Percentiles rank a stretch among this genome's conserved stretches.
These are phyloP conservation scores for Ophiostoma himal-ulmi DNA, from an alignment of 2,329 filamentous ascomycete species.

Conservation along the genomic window DNA sequence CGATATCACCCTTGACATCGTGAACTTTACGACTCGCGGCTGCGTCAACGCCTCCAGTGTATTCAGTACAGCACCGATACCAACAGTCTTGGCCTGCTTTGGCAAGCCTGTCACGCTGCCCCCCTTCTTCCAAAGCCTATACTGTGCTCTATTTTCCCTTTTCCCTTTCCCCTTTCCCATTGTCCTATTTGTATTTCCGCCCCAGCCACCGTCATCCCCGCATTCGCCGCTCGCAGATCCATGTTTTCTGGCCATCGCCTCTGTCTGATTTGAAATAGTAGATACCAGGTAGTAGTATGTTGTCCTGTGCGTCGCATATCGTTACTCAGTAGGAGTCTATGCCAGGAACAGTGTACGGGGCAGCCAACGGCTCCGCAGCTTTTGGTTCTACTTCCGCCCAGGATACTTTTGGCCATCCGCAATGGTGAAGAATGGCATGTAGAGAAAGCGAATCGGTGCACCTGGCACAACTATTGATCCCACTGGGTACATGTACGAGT, in stretches of 20 bases:
- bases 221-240: slow-evolving; percentile 17
- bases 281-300: background rate
- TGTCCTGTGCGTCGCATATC: background rate
- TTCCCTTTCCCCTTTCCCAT: slow-evolving; percentile 13
- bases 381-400: slow-evolving; percentile 15
- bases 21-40: background rate
- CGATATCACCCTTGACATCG: background rate
- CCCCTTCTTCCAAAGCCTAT: background rate
- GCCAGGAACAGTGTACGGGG: background rate
- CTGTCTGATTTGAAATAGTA: slow-evolving; percentile 7
- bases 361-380: slow-evolving; percentile 20
- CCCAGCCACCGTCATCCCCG: slow-evolving; percentile 17
- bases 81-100: background rate
- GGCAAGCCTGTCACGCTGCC: background rate
- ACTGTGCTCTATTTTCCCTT: slow-evolving; percentile 2
- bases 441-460: too few species aligned
- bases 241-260: slow-evolving; percentile 13
- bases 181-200: slow-evolving; percentile 13
- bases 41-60: too few species aligned
- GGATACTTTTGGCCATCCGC: slow-evolving; percentile 14
- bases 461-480: too few species aligned
- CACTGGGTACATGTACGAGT: too few species aligned
- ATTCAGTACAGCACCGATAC: background rate
- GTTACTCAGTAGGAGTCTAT: too few species aligned
- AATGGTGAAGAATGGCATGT: background rate